phyloP scores from a whole-genome alignment of 1,284 basidiomycete genomes.

The Ganoderma sinense region DNA sequence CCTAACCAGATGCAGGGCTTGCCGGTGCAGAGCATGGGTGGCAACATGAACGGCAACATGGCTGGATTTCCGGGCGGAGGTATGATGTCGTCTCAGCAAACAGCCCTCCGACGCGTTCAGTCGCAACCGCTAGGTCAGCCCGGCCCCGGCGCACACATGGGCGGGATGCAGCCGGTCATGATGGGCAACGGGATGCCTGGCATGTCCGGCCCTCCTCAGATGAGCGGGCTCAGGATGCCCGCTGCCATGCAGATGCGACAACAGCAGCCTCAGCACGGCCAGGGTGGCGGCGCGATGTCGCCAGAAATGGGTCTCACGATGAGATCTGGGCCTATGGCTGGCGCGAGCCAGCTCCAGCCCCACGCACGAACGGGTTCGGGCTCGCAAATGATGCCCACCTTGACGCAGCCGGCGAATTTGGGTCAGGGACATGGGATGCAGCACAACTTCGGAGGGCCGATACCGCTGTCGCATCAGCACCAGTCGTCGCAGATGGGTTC shows the following conservation, averaged over 20 bases:
- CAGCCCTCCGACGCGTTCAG: conserved; percentile 53
- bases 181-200: conserved; percentile 31
- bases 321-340: conserved; percentile 42
- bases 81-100: conserved; percentile 42
- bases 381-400: conserved; percentile 57
- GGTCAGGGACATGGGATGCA: conserved; percentile 43
- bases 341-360: conserved; percentile 48
- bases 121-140: conserved; percentile 57
- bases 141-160: conserved; percentile 41
- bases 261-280: conserved; percentile 30
- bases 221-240: conserved; percentile 39
- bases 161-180: conserved; percentile 51
- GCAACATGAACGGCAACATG: conserved; percentile 36
- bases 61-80: conserved; percentile 45
- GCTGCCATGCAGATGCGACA: conserved; percentile 36
- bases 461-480: conserved; percentile 46
- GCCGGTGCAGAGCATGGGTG: conserved; percentile 2
- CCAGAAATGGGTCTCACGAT: conserved; percentile 50
- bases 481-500: conserved; percentile 31
- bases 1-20: conserved; percentile 42
- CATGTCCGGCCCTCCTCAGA: conserved; percentile 27
- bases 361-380: conserved; percentile 50
- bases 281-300: conserved; percentile 46
- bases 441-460: conserved; percentile 52
- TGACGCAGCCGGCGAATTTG: conserved; percentile 53